Conservation (phyloP, 306 rosid genomes). For the Echinosophora koreensis region DNA sequence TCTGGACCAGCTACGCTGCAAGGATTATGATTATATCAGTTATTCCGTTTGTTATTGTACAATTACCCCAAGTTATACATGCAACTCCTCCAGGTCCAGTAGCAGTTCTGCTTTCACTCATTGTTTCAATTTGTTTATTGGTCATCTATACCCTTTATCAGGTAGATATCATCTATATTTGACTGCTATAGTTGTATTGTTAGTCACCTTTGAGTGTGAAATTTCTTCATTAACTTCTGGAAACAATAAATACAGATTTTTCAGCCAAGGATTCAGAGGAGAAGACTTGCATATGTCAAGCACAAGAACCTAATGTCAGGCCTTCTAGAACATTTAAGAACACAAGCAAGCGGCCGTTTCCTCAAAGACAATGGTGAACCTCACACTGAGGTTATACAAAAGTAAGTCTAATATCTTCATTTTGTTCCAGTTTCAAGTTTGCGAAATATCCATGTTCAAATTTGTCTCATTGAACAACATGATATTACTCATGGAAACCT, state of each 20-base stretch:
- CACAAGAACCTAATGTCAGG: slow-evolving; percentile 57
- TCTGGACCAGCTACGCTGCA: slow-evolving; percentile 76
- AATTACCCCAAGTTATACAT: slow-evolving; percentile 65
- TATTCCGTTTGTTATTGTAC: slow-evolving; percentile 71
- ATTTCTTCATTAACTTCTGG: background rate
- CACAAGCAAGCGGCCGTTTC: slow-evolving; percentile 41
- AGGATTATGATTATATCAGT: slow-evolving; percentile 64
- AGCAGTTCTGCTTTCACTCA: slow-evolving; percentile 63
- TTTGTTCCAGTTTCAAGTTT: background rate
- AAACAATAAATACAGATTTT: slow-evolving; percentile 37
- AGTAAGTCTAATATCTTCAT: slow-evolving; percentile 31
- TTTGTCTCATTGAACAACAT: background rate
- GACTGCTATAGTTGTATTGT: background rate
- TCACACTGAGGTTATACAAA: slow-evolving; percentile 49
- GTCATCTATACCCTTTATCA: slow-evolving; percentile 67
- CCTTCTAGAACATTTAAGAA: slow-evolving; percentile 51
- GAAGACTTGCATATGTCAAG: slow-evolving; percentile 51
- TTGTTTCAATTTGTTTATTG: slow-evolving; percentile 55
- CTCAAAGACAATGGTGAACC: slow-evolving; percentile 53
- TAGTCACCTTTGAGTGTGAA: background rate
- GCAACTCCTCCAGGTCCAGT: slow-evolving; percentile 55
- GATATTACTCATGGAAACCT: background rate
- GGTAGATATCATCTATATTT: slow-evolving; percentile 48
- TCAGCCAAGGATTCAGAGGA: slow-evolving; percentile 62
- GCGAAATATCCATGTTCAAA: background rate